These are phyloP conservation scores for Microbotryum intermedium DNA, from an alignment of 1,284 basidiomycete species.

Conservation along the genomic window DNA sequence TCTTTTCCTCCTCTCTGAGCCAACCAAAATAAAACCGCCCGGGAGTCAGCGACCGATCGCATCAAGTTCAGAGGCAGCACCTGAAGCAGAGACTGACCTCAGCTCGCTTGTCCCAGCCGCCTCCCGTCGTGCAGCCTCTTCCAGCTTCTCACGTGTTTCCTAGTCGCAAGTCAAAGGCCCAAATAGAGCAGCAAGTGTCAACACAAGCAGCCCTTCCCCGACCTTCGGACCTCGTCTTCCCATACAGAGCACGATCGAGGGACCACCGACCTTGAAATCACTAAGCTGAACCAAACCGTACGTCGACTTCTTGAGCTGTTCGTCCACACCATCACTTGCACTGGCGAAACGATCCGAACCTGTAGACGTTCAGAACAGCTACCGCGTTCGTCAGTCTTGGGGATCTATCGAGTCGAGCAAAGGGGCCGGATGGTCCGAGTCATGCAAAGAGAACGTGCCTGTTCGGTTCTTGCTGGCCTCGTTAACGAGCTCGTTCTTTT, in stretches of 20 bases:
- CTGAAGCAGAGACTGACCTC: constrained; percentile 55
- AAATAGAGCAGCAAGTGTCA: not conserved
- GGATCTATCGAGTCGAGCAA: not conserved
- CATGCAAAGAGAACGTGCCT: constrained; percentile 10
- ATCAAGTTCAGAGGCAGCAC: not conserved
- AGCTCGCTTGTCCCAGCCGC: constrained; percentile 70
- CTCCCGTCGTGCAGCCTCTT: constrained; percentile 83
- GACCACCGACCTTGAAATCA: constrained; percentile 68
- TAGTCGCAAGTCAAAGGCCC: constrained; percentile 6
- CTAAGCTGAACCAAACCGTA: constrained; percentile 87
- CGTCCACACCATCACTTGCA: constrained; percentile 91
- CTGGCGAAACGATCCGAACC: constrained; percentile 74
- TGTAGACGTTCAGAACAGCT: not conserved
- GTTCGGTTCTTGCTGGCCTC: constrained; percentile 37
- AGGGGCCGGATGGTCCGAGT: not conserved
- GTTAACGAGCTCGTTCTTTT: constrained; percentile 66
- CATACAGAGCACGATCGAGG: not conserved
- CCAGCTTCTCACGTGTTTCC: constrained; percentile 66
- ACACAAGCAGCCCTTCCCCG: not conserved
- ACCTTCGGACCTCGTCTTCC: not conserved
- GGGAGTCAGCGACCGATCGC: constrained; percentile 22
- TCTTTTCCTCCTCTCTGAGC: constrained; percentile 52
- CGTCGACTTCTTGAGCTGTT: constrained; percentile 82
- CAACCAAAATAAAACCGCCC: constrained; percentile 55
- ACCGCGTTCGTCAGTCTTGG: not conserved